phyloP scores from a whole-genome alignment of 2,329 filamentous ascomycete species.

The Aspergillus sp. region DNA sequence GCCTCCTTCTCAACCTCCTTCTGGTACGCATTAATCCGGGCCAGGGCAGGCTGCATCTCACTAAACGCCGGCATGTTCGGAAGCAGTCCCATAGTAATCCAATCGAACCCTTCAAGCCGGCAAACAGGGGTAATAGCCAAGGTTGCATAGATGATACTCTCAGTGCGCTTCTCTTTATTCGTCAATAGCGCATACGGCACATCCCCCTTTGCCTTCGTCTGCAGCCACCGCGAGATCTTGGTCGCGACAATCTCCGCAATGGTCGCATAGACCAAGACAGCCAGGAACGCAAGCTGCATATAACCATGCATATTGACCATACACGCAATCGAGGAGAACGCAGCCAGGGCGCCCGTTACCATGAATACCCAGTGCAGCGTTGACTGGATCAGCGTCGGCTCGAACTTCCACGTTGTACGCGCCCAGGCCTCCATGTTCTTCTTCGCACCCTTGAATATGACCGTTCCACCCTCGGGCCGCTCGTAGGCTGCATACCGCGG shows the following conservation, averaged over 20 bases:
- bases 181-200: constrained; percentile 6
- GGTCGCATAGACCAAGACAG: constrained; percentile 27
- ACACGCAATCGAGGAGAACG: constrained; percentile 30
- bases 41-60: constrained; percentile 23
- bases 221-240: constrained; percentile 24
- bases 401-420: constrained; percentile 31
- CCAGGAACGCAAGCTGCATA: constrained; percentile 31
- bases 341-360: constrained; percentile 26
- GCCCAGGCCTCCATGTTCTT: constrained; percentile 30
- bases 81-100: constrained; percentile 24
- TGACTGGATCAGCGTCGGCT: constrained; percentile 14
- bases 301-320: constrained; percentile 36
- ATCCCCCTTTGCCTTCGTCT: constrained; percentile 18
- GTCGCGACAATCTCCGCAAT: constrained; percentile 31
- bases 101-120: constrained; percentile 22
- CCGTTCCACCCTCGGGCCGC: constrained; percentile 31
- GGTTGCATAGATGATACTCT: constrained; percentile 19
- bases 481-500: constrained; percentile 30
- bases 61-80: constrained; percentile 20
- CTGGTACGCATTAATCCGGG: constrained; percentile 17
- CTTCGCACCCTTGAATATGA: constrained; percentile 33
- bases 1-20: constrained; percentile 2
- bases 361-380: constrained; percentile 32
- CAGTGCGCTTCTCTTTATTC: constrained; percentile 4
- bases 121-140: constrained; percentile 15